Conservation (phyloP, 148 eudicot species). For the Cornus controversa region DNA sequence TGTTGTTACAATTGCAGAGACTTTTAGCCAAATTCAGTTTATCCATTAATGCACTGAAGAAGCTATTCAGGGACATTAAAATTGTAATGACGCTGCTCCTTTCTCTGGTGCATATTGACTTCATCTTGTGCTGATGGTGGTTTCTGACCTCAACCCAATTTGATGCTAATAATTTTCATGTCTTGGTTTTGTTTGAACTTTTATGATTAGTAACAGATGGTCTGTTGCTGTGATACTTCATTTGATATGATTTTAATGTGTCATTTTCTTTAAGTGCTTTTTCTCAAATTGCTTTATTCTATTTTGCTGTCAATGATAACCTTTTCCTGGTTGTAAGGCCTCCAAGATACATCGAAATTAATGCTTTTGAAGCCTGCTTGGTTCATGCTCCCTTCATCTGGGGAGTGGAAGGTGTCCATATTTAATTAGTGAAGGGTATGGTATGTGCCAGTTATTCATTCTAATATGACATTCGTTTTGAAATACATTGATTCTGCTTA, state of each 20-base stretch:
- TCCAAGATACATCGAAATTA: background rate
- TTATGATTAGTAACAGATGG: background rate
- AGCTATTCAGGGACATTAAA: background rate
- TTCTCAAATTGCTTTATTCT: background rate
- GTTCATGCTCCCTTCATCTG: background rate
- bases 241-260: background rate
- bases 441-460: slow-evolving; percentile 2
- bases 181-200: slow-evolving; percentile 12
- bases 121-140: slow-evolving; percentile 1
- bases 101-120: slow-evolving; percentile 6
- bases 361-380: background rate
- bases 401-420: background rate
- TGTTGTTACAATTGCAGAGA: slow-evolving; percentile 24
- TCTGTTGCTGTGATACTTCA: slow-evolving; percentile 7
- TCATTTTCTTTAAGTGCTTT: background rate
- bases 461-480: background rate
- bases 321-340: background rate
- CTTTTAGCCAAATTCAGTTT: slow-evolving; percentile 9
- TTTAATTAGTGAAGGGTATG: background rate
- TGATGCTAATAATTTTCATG: slow-evolving; percentile 5
- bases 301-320: background rate
- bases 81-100: slow-evolving; percentile 2
- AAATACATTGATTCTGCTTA: background rate
- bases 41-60: background rate
- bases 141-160: background rate